These are phyloP conservation scores for Taphrina betulina DNA, from an alignment of 1,139 yeast genomes.

Conservation along the genomic window DNA sequence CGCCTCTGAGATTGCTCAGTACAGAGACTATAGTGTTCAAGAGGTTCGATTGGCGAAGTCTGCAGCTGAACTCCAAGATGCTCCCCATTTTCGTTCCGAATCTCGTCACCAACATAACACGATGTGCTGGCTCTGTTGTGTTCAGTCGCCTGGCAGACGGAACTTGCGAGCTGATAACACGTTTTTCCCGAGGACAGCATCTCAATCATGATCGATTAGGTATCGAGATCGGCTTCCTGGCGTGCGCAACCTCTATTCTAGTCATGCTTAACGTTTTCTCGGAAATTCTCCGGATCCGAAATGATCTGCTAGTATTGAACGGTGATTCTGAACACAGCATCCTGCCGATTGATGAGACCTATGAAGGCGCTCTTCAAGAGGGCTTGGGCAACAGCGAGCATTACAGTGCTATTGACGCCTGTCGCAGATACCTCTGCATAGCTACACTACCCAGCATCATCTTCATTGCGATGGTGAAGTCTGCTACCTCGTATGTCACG, in stretches of 20 bases:
- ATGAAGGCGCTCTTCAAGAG: neutral
- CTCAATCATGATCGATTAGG: neutral
- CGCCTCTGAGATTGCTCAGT: slow-evolving; percentile 1
- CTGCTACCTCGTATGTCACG: too few species aligned
- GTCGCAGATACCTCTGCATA: neutral
- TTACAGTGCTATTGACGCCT: neutral
- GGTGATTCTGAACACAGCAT: slow-evolving; percentile 17
- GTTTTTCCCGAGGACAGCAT: neutral
- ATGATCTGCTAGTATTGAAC: slow-evolving; percentile 2
- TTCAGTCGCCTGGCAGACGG: neutral
- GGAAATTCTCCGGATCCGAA: slow-evolving; percentile 6
- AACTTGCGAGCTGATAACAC: neutral
- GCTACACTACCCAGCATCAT: neutral
- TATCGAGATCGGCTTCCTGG: neutral
- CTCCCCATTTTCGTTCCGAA: slow-evolving; percentile 11
- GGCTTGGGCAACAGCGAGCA: neutral
- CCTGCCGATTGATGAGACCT: slow-evolving; percentile 5
- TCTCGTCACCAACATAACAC: neutral
- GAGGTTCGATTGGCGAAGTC: slow-evolving; percentile 15
- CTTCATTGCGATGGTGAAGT: neutral
- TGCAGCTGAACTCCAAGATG: slow-evolving; percentile 8
- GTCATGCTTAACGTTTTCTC: neutral
- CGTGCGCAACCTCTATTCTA: too few species aligned
- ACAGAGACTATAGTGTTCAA: slow-evolving; percentile 13
- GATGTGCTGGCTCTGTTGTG: neutral